A percentile compares a stretch with the other conserved stretches of the same genome.
These are phyloP conservation scores for Oryza brachyantha DNA, from an alignment of 176 grass and related monocot genomes.

Conservation along the genomic window DNA sequence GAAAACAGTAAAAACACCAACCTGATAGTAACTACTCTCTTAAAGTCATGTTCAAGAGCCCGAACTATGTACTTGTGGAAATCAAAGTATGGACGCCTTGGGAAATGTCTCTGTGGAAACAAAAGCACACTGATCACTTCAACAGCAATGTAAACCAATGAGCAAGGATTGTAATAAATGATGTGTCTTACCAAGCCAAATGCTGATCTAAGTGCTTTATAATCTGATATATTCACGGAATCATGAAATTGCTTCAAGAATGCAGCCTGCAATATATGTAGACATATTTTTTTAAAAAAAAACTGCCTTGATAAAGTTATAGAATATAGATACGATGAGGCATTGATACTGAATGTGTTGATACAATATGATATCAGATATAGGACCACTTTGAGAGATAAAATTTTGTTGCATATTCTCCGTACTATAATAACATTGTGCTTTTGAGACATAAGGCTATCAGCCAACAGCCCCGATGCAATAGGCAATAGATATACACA, in stretches of 20 bases:
- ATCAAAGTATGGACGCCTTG: constrained; percentile 32
- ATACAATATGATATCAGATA: not conserved
- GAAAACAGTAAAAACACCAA: constrained; percentile 41
- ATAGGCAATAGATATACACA: not conserved
- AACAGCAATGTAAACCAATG: constrained; percentile 1
- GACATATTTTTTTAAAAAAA: too few species aligned
- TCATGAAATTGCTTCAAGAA: constrained; percentile 82
- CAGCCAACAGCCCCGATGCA: not conserved
- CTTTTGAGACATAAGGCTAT: not conserved
- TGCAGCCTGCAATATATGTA: constrained; percentile 53
- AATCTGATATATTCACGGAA: constrained; percentile 88
- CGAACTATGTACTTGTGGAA: constrained; percentile 76
- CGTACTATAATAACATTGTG: not conserved
- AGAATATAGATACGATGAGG: constrained; percentile 6
- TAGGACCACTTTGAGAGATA: not conserved
- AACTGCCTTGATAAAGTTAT: constrained; percentile 5
- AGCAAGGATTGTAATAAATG: constrained; percentile 20
- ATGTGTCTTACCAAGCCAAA: constrained; percentile 61
- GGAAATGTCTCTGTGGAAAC: constrained; percentile 49
- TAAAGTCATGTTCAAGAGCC: constrained; percentile 84
- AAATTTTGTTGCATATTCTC: not conserved
- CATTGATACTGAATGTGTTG: not conserved
- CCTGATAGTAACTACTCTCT: constrained; percentile 84
- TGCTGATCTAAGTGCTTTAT: constrained; percentile 72
- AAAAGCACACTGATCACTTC: constrained; percentile 18